A percentile compares a stretch with the other conserved stretches of the same genome.
phyloP scores from a whole-genome alignment of 2,329 filamentous ascomycete species.

The Colletotrichum chrysophilum region DNA sequence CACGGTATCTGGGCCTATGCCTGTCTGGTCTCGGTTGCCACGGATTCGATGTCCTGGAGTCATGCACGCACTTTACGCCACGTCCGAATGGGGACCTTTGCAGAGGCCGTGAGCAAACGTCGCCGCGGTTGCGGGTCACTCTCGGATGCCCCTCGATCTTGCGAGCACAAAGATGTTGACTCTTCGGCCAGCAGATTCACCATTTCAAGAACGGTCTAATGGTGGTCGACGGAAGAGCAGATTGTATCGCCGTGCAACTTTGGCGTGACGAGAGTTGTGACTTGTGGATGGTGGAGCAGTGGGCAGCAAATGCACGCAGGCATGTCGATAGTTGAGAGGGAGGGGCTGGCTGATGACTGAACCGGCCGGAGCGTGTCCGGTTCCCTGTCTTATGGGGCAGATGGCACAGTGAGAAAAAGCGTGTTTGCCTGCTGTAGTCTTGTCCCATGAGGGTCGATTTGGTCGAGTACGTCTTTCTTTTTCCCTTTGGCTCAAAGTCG shows the following conservation, averaged over 20 bases:
- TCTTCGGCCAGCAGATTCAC: neutral
- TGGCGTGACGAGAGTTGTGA: neutral
- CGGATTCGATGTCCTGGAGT: conserved; percentile 13
- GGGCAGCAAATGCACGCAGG: neutral
- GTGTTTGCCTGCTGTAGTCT: neutral
- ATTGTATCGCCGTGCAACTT: neutral
- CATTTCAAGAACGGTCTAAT: neutral
- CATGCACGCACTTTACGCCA: conserved; percentile 23
- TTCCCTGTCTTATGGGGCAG: neutral
- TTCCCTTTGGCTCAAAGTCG: neutral
- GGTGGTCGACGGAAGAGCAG: neutral
- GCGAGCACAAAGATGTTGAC: neutral
- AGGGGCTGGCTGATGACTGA: neutral
- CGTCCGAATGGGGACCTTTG: neutral
- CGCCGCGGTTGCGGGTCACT: neutral
- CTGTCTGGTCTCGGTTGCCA: conserved; percentile 18
- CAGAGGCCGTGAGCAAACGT: neutral
- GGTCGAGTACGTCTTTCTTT: neutral
- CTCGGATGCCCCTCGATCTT: neutral
- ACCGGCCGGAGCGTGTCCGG: neutral
- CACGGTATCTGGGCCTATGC: conserved; percentile 13
- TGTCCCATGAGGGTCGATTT: neutral
- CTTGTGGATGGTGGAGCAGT: neutral
- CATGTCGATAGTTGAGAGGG: neutral
- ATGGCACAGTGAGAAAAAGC: neutral